Evolutionary conservation across 1,284 basidiomycete genomes (phyloP), one percentile per base, ranked within the genome.

Genomic region (Blastosporella zonata): DNA sequence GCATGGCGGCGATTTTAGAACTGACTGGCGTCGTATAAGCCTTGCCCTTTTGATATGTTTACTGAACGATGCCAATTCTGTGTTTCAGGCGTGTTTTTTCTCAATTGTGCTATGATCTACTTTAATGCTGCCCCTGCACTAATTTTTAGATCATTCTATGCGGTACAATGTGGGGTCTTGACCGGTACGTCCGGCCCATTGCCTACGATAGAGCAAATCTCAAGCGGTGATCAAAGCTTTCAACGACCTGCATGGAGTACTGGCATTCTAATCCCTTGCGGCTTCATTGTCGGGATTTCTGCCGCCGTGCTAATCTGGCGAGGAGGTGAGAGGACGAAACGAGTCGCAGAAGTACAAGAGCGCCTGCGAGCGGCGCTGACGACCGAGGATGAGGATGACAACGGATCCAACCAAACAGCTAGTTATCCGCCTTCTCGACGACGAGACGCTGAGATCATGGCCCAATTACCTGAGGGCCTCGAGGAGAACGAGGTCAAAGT

Each of bases 81-180:
- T 90, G 47, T 93, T 93, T 64, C 90, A 93, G 67, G 80, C 77
- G 43, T 44, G 64, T 61, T 27, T 35, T 4, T 8, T 23, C 6
- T 20, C 10, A 5, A 18, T 6, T 46, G 48, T 21, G 25, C 20
- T 12, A 13, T 39, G 40, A 42, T 31, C 29, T 28, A 29, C 33
- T 54, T 46, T 27, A 41, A 17, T 22, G 6, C 13, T 18, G 33
- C 15, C 15, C 17, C 4, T 18, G 29, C 7, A n/a, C n/a, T n/a
- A 9, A 8, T 33, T 23, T 40, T 2, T 48, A 84, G 77, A 70
- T 75, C 49, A 75, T 88, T n/a, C 69, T 90, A 9, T 89, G 87
- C 57, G 87, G 79, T 2, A 82, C 79, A 34, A 93, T 93, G 83
- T 94, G 91, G 92, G 78, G 85, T 2, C 65, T 94, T 60, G 80